Base-by-base conservation (phyloP, 306 rosid genomes). In the Cucumis sativus region DNA sequence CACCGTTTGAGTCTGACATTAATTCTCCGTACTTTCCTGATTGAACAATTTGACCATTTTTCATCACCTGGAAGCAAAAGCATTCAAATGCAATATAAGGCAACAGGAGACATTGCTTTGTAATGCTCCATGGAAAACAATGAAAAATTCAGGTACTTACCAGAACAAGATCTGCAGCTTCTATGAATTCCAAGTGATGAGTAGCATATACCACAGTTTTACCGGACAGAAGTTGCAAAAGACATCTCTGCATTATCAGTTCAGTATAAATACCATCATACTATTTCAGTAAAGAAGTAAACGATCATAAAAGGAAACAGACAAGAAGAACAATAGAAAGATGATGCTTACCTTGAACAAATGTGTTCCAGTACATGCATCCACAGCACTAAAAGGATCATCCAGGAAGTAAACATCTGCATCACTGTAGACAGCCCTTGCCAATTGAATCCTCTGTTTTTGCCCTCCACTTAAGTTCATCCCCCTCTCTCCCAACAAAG, bases 361-460 rank as follows among this genome's bases (percentile, higher is more conserved):
- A 87, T 90, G 94, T 41, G 90, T 77, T 77, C 91, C 96, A 0
- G 98, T 94, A 82, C 87, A 96, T 54, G 96, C 97, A 81, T 94
- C 98, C 78, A 94, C 97, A 23, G 97, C 98, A 80, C 98, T 94
- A 75, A 94, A 90, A 84, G 98, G 98, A 43, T 94, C 98, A 18
- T 94, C 98, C 17, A 94, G 83, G 83, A 94, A 90, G 75, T 89
- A 94, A 80, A 94, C 84, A 84, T 92, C 98, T 1, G 97, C 86
- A 84, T 90, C 90, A 84, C 87, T 88, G 75, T 92, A 94, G 59
- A 90, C 86, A 45, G 98, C 98, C 67, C 98, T 85, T 35, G 97
- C 98, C 58, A 94, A 84, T 83, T 94, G 98, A 85, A 94, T 83
- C 79, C 97, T 82, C 81, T 94, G 98, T 79, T 94, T 94, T 74